Conservation (phyloP, 768 basidiomycete species). For the Sutorius australiensis region DNA sequence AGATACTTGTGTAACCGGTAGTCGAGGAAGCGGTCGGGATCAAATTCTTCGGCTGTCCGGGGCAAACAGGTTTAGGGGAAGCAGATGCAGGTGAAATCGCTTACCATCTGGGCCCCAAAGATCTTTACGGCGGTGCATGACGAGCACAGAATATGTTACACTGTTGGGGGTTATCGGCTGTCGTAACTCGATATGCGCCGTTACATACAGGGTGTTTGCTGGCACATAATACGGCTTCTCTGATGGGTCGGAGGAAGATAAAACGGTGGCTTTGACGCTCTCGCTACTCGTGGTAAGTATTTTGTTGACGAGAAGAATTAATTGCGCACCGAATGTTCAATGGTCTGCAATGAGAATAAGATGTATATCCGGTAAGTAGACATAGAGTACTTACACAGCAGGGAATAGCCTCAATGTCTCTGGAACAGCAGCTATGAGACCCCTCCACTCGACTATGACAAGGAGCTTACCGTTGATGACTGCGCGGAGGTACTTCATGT, state of each 20-base stretch:
- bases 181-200: not conserved
- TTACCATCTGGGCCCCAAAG: constrained; percentile 72
- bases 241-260: constrained; percentile 31
- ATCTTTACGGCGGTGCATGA: constrained; percentile 63
- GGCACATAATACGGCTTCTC: constrained; percentile 29
- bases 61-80: not conserved
- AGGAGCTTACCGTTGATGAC: constrained; percentile 52
- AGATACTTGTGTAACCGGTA: constrained; percentile 59
- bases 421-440: constrained; percentile 8
- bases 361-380: not conserved
- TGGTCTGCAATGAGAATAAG: constrained; percentile 29
- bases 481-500: constrained; percentile 62
- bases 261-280: constrained; percentile 45
- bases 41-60: constrained; percentile 55
- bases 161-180: constrained; percentile 21
- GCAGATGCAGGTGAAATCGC: not conserved
- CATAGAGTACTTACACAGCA: constrained; percentile 33
- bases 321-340: constrained; percentile 43
- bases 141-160: constrained; percentile 50
- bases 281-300: constrained; percentile 32
- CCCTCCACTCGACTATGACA: not conserved
- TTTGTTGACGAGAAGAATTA: not conserved
- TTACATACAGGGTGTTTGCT: constrained; percentile 39
- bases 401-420: constrained; percentile 58
- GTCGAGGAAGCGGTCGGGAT: constrained; percentile 71